These are phyloP conservation scores for Collybia nuda DNA, from an alignment of 768 basidiomycete genomes.

Conservation along the genomic window DNA sequence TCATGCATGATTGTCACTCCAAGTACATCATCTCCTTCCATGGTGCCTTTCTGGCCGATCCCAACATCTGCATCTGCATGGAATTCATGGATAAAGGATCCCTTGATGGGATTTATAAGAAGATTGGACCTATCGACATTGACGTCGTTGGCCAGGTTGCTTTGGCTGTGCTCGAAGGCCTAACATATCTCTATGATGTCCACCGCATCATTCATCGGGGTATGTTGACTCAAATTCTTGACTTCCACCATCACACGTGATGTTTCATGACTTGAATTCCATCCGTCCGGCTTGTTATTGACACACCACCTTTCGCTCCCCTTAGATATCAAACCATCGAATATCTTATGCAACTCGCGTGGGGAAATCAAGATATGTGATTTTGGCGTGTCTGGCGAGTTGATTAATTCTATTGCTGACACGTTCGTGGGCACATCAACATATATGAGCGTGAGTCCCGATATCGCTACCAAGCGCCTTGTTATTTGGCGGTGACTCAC, in stretches of 20 bases:
- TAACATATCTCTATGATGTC: slow-evolving; percentile 96
- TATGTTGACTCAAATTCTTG: slow-evolving; percentile 33
- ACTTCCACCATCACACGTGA: background rate
- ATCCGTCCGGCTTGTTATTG: background rate
- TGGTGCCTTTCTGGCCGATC: slow-evolving; percentile 95
- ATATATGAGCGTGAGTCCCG: slow-evolving; percentile 91
- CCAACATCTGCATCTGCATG: slow-evolving; percentile 99
- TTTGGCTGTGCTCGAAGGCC: slow-evolving; percentile 89
- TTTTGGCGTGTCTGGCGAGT: slow-evolving; percentile 97
- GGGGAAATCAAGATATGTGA: slow-evolving; percentile 99
- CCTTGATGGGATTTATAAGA: slow-evolving; percentile 94
- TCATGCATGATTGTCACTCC: slow-evolving; percentile 97
- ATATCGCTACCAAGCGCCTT: slow-evolving; percentile 7
- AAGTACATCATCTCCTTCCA: slow-evolving; percentile 95
- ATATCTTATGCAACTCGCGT: slow-evolving; percentile 90
- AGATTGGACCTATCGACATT: slow-evolving; percentile 90
- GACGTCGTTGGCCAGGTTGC: slow-evolving; percentile 93
- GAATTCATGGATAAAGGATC: slow-evolving; percentile 95
- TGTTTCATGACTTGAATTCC: background rate
- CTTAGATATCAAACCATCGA: slow-evolving; percentile 97
- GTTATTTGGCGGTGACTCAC: background rate
- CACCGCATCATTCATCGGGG: slow-evolving; percentile 99
- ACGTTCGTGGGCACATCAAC: slow-evolving; percentile 99
- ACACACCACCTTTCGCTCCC: slow-evolving; percentile 19
- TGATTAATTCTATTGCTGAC: slow-evolving; percentile 98